These are phyloP conservation scores for Yarrowia deformans DNA, from an alignment of 805 yeast species.

Conservation along the genomic window DNA sequence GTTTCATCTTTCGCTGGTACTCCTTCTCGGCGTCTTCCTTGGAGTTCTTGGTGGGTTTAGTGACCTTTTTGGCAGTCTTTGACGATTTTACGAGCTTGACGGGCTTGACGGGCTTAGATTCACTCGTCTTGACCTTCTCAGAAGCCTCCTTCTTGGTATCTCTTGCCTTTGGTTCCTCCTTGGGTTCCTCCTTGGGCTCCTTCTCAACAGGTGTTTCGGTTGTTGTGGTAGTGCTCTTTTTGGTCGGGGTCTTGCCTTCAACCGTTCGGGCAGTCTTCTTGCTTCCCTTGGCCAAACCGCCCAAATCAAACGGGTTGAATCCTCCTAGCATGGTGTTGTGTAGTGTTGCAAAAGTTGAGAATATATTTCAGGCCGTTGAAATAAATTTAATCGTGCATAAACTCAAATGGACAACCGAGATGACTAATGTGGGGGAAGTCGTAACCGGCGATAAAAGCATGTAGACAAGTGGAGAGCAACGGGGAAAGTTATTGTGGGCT, in stretches of 20 bases:
- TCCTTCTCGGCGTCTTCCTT: conserved; percentile 41
- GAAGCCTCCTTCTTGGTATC: neutral
- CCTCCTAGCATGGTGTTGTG: conserved; percentile 36
- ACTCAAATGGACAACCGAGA: conserved; percentile 2
- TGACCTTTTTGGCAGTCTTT: neutral
- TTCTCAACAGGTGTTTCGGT: neutral
- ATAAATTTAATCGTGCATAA: conserved; percentile 38
- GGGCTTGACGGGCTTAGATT: neutral
- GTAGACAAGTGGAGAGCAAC: no score
- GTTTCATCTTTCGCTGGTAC: conserved; percentile 43
- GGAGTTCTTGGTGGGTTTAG: conserved; percentile 7
- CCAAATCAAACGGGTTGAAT: conserved; percentile 37
- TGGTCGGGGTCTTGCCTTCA: no score
- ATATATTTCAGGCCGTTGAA: conserved; percentile 27
- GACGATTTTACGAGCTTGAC: neutral
- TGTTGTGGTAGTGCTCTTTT: neutral
- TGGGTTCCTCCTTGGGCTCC: neutral
- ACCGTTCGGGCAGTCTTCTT: neutral
- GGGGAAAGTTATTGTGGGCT: no score
- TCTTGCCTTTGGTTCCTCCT: neutral
- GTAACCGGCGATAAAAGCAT: neutral
- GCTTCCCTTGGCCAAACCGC: neutral
- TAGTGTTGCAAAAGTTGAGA: neutral
- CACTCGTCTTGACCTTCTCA: neutral
- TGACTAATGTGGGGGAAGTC: neutral